Evolutionary conservation across 116 monocot species (phyloP), one percentile per base, ranked within the genome.

Genomic region (Iris pallida): DNA sequence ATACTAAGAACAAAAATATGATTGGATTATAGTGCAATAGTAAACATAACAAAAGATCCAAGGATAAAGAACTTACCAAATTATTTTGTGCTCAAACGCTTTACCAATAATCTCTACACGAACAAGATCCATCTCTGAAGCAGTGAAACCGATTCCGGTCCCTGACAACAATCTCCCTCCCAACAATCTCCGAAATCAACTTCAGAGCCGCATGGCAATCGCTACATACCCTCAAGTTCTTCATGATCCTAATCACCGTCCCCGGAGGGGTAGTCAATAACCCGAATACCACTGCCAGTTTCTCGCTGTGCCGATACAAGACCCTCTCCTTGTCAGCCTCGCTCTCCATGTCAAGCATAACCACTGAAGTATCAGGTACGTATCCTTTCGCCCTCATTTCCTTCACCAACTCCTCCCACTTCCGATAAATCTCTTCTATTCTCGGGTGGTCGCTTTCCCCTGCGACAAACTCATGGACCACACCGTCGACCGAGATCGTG

Each of bases 71-170:
- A n/a, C n/a, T n/a, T n/a, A n/a, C n/a, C 30, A 30, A 30, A 30
- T 30, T 30, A 30, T 4, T 51, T 51, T 51, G 7, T 7, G 49
- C 13, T 51, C 49, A 51, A 51, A 7, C 49, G 7, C 49, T 9
- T 42, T 71, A 71, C 71, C 62, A 61, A 51, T 71, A 62, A 53
- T 71, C 71, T 71, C 42, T 71, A 61, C 71, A 71, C 0, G 71
- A 71, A 53, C 71, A 71, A 13, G n/a, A 8, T 7, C 71, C 71
- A 44, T 61, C 46, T 15, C 19, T 62, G 41, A 62, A 71, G 53
- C 62, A 61, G 61, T 71, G 61, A n/a, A 71, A 71, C 18, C 71
- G 48, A 18, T 71, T 71, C 4, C 71, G 49, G 53, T 71, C 71
- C 60, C 71, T 60, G 6, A 71, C 71, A 42, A 71, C 52, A 71